These are phyloP conservation scores for Helminthosporium solani DNA, from an alignment of 2,329 filamentous ascomycete species.

Conservation along the genomic window DNA sequence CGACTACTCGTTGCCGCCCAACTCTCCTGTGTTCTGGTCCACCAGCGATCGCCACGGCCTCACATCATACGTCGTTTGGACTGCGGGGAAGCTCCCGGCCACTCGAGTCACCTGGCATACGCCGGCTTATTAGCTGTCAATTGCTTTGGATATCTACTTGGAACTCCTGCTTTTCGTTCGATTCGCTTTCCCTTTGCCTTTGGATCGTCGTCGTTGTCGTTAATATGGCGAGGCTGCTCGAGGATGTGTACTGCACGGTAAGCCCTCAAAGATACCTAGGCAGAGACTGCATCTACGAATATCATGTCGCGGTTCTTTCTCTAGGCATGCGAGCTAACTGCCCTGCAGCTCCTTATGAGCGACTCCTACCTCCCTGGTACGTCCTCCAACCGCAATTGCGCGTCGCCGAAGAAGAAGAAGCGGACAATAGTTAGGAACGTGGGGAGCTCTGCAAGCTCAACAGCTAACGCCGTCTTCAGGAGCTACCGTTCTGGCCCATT, in stretches of 20 bases:
- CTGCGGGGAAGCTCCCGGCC: constrained; percentile 3
- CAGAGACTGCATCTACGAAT: too few species aligned
- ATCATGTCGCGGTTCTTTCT: too few species aligned
- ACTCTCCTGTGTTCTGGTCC: too few species aligned
- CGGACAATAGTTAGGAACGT: too few species aligned
- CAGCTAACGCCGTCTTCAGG: constrained; percentile 54
- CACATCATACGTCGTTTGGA: constrained; percentile 1
- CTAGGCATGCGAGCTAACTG: constrained; percentile 27
- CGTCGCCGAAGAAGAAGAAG: not conserved
- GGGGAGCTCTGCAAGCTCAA: too few species aligned
- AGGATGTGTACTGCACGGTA: constrained; percentile 68
- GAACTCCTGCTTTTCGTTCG: constrained; percentile 1
- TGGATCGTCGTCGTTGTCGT: not conserved
- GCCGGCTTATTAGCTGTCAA: not conserved
- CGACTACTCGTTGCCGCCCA: too few species aligned
- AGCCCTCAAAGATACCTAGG: constrained; percentile 17
- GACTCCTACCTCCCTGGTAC: constrained; percentile 90
- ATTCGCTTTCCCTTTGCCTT: too few species aligned
- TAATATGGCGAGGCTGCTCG: constrained; percentile 42
- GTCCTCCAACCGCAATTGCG: not conserved
- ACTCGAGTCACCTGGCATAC: not conserved
- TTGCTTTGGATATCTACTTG: not conserved
- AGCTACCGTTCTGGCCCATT: constrained; percentile 90
- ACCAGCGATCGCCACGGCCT: constrained; percentile 1
- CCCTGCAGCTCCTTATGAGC: constrained; percentile 77